These are phyloP conservation scores for Rubia occidens DNA, from an alignment of 305 asterid genomes.

Conservation along the genomic window DNA sequence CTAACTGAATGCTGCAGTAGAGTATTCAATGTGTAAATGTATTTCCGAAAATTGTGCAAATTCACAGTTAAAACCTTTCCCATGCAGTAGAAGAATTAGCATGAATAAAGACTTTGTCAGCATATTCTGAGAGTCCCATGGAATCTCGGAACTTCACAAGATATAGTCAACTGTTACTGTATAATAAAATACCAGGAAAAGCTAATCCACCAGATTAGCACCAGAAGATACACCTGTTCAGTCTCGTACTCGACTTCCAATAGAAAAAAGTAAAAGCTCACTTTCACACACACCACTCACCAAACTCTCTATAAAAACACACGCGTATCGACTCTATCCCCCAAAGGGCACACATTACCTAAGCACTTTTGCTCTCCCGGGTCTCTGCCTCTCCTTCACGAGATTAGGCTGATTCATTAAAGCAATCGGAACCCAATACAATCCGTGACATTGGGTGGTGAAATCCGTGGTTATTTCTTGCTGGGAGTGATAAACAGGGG, in stretches of 20 bases:
- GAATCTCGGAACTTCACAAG: background rate
- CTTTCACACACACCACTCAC: conserved; percentile 3
- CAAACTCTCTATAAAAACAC: conserved; percentile 8
- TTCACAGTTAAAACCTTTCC: too few relatives aligned
- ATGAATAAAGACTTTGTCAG: background rate
- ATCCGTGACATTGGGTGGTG: conserved; percentile 21
- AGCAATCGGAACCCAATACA: conserved; percentile 10
- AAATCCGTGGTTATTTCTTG: conserved; percentile 15
- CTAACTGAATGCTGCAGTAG: too few relatives aligned
- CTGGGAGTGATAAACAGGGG: background rate
- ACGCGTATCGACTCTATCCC: background rate
- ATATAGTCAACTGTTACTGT: background rate
- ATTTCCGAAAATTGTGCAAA: too few relatives aligned
- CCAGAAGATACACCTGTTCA: background rate
- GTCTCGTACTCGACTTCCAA: background rate
- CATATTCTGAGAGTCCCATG: conserved; percentile 5
- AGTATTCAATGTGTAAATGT: too few relatives aligned
- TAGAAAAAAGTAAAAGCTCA: background rate
- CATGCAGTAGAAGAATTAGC: too few relatives aligned
- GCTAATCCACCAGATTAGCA: conserved; percentile 1
- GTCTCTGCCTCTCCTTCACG: conserved; percentile 14
- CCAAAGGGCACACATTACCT: background rate
- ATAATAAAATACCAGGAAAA: background rate
- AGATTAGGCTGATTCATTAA: conserved; percentile 14
- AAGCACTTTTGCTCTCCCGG: background rate